Evolutionary conservation across 768 basidiomycete species (phyloP), one percentile per base, ranked within the genome.

Genomic region (Xanthoconium stramineum): DNA sequence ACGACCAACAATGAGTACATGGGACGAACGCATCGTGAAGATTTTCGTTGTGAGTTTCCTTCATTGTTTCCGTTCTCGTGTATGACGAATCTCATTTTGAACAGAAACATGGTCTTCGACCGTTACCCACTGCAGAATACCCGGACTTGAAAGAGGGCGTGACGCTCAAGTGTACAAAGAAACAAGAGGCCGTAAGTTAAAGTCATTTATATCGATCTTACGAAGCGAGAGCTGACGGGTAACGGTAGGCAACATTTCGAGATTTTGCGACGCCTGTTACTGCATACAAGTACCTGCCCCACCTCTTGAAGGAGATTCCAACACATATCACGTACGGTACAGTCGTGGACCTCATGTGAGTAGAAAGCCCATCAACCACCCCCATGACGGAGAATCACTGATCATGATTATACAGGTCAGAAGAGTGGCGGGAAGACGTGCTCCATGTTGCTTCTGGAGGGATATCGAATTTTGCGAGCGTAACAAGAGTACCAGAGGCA

Each of bases 1-100:
- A 6, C 33, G 33, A 6, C 11, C 33, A 11, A 33, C 33, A 6
- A 6, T 33, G 33, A 6, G 33, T 33, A 11, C 11, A 33, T 57
- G 56, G 59, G 59, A 60, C 9, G 52, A 54, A 4, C 59, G 56
- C 11, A n/a, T 53, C 20, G 14, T 53, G 12, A 51, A 14, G 45
- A 50, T 53, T n/a, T 38, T 37, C 15, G n/a, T 35, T 2, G 55
- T 53, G 14, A 37, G 14, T 37, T 14, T 33, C 33, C 6, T 11
- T 6, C 33, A n/a, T n/a, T n/a, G n/a, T n/a, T n/a, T 33, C 6
- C 33, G 6, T 11, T 33, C 11, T 33, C 11, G 33, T 11, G 11
- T 33, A 33, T 33, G 33, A 33, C 33, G 6, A 11, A 33, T 11
- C 33, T 11, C 33, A 11, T 37, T 37, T 4, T 32, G 30, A 29